Conservation (phyloP, 1,284 basidiomycete species). For the Leccinum griseonigrum region DNA sequence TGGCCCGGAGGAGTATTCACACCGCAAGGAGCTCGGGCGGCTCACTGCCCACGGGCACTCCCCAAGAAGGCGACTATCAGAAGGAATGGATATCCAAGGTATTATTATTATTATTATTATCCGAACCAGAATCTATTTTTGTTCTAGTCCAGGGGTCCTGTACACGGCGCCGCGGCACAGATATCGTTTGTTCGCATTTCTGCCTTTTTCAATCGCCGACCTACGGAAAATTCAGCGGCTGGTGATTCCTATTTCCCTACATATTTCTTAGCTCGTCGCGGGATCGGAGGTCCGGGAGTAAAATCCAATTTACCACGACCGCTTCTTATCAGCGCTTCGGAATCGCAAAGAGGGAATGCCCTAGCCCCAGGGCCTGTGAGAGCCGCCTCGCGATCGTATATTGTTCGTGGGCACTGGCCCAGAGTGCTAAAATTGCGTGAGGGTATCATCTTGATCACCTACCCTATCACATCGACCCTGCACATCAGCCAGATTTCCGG, state of each 20-base stretch:
- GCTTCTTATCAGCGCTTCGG: conserved; percentile 13
- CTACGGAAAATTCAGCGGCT: conserved; percentile 20
- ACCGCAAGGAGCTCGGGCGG: conserved; percentile 15
- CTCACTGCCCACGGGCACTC: conserved; percentile 5
- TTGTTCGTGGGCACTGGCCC: conserved; percentile 12
- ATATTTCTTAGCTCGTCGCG: neutral
- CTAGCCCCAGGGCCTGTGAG: conserved; percentile 21
- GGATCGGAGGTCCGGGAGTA: conserved; percentile 10
- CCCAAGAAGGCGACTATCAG: conserved; percentile 11
- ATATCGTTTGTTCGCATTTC: conserved; percentile 6
- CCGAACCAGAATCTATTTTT: conserved; percentile 10
- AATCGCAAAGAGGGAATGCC: conserved; percentile 19
- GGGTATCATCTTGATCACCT: conserved; percentile 36
- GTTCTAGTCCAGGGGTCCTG: conserved; percentile 18
- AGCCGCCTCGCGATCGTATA: conserved; percentile 18
- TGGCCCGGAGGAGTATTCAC: conserved; percentile 10
- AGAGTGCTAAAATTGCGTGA: conserved; percentile 23
- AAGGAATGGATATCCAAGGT: conserved; percentile 1
- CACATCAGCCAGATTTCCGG: conserved; percentile 33
- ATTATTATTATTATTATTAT: conserved; percentile 9
- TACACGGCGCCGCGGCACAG: conserved; percentile 30
- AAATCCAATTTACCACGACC: conserved; percentile 1
- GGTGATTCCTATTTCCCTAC: neutral
- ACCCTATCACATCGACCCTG: conserved; percentile 39
- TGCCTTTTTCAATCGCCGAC: conserved; percentile 33